phyloP scores from a whole-genome alignment of 2,329 filamentous ascomycete species.

The Mollisia scopiformis region DNA sequence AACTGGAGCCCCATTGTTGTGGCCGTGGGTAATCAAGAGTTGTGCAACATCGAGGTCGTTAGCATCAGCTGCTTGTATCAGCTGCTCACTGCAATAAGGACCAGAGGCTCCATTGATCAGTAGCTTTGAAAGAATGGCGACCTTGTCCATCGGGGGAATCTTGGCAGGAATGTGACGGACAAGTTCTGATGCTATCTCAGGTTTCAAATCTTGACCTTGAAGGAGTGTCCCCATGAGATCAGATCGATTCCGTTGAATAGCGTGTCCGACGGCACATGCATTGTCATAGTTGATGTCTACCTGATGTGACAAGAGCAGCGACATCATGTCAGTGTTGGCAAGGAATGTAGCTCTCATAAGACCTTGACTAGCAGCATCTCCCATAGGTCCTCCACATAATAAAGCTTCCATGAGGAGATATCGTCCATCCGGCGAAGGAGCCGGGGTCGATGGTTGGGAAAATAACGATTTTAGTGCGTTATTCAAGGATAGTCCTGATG shows the following conservation, averaged over 20 bases:
- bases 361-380: constrained; percentile 40
- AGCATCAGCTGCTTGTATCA: constrained; percentile 26
- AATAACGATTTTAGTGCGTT: constrained; percentile 54
- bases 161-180: constrained; percentile 11
- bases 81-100: constrained; percentile 23
- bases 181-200: constrained; percentile 21
- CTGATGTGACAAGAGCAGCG: constrained; percentile 53
- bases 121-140: constrained; percentile 21
- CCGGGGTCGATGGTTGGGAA: constrained; percentile 41
- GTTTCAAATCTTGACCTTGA: constrained; percentile 13
- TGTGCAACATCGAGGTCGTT: constrained; percentile 28
- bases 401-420: constrained; percentile 57
- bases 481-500: constrained; percentile 50
- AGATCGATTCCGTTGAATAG: constrained; percentile 27
- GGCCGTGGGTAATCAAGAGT: constrained; percentile 24
- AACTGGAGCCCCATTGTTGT: constrained; percentile 7
- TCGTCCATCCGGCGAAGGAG: constrained; percentile 51
- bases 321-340: constrained; percentile 44
- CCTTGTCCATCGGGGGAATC: constrained; percentile 5
- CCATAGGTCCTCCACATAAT: constrained; percentile 59
- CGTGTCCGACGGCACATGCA: constrained; percentile 36
- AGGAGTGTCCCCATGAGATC: constrained; percentile 20
- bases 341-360: constrained; percentile 17
- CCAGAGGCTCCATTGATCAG: constrained; percentile 27
- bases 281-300: constrained; percentile 58